These are phyloP conservation scores for Boletus putidus DNA, from an alignment of 1,284 basidiomycete genomes.

Conservation along the genomic window DNA sequence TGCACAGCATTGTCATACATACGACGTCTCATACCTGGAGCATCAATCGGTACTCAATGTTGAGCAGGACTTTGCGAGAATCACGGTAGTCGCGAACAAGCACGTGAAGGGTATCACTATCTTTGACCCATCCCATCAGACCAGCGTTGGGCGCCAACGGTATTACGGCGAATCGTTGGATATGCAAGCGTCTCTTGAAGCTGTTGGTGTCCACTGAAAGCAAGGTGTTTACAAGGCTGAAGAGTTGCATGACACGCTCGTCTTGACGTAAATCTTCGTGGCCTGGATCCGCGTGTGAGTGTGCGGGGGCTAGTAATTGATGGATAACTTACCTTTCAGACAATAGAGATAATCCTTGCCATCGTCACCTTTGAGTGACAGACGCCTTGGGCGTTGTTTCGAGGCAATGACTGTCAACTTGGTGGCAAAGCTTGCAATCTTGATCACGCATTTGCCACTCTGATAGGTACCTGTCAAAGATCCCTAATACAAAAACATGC, in stretches of 20 bases:
- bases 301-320: background rate
- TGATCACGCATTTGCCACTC: constrained; percentile 83
- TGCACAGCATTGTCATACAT: background rate
- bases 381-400: constrained; percentile 94
- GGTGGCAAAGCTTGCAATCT: constrained; percentile 81
- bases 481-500: background rate
- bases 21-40: constrained; percentile 64
- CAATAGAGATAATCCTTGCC: constrained; percentile 92
- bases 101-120: constrained; percentile 98
- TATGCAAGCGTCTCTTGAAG: constrained; percentile 95
- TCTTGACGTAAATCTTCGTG: constrained; percentile 99
- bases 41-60: constrained; percentile 99
- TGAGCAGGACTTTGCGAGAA: constrained; percentile 92
- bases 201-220: constrained; percentile 91
- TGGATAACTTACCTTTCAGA: constrained; percentile 70
- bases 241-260: constrained; percentile 99
- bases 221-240: constrained; percentile 95
- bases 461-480: constrained; percentile 80
- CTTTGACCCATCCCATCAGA: constrained; percentile 93
- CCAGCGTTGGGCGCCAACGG: constrained; percentile 97
- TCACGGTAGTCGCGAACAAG: constrained; percentile 96
- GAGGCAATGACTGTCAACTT: constrained; percentile 93
- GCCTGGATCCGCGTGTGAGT: constrained; percentile 47
- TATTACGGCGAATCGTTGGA: constrained; percentile 92
- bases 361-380: constrained; percentile 89